These are phyloP conservation scores for Vigna radiata DNA, from an alignment of 306 rosid genomes.

Conservation along the genomic window DNA sequence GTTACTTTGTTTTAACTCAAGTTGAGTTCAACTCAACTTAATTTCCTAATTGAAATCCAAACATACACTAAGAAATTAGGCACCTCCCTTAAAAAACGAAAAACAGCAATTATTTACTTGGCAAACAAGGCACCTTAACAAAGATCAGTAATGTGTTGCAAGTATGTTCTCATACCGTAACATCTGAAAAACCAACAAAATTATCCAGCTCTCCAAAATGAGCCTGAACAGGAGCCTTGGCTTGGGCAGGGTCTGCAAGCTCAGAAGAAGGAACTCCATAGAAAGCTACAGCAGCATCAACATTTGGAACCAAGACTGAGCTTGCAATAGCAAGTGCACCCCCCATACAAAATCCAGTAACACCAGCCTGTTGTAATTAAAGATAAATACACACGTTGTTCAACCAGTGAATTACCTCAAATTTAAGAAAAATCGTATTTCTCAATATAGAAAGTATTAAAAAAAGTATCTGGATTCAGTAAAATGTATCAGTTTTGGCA, in stretches of 20 bases:
- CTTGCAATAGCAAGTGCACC: constrained; percentile 98
- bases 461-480: not conserved
- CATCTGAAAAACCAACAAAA: constrained; percentile 91
- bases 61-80: too few relatives aligned
- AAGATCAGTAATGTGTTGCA: not conserved
- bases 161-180: constrained; percentile 64
- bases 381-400: constrained; percentile 25
- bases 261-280: constrained; percentile 89
- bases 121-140: not conserved
- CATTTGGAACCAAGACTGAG: constrained; percentile 81
- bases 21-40: too few relatives aligned
- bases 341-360: constrained; percentile 98
- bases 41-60: too few relatives aligned
- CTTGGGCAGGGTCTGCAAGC: constrained; percentile 92
- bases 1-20: too few relatives aligned
- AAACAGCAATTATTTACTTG: not conserved
- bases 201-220: constrained; percentile 94
- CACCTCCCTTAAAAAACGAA: too few relatives aligned
- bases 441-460: not conserved
- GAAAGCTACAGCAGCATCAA: constrained; percentile 92
- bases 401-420: constrained; percentile 2
- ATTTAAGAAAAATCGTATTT: constrained; percentile 16
- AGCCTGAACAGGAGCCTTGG: constrained; percentile 92
- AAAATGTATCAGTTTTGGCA: not conserved
- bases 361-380: constrained; percentile 73